A percentile compares a stretch with the other conserved stretches of the same genome.
These are phyloP conservation scores for Inga leiocalycina DNA, from an alignment of 306 rosid species.

Conservation along the genomic window DNA sequence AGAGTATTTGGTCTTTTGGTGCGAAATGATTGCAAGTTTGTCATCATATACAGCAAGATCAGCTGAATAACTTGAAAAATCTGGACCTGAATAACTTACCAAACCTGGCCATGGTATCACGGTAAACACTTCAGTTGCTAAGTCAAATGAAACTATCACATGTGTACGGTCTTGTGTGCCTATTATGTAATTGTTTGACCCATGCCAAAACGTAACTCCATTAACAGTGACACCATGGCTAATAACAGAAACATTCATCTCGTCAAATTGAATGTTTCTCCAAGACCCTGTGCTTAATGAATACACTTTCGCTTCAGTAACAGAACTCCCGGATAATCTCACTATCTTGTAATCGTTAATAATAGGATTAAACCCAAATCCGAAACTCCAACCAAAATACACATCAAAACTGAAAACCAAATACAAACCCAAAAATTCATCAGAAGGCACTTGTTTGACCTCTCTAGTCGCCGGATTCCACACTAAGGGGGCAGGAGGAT, in stretches of 20 bases:
- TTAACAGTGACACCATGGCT: not conserved
- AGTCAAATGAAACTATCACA: not conserved
- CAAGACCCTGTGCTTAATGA: not conserved
- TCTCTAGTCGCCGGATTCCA: not conserved
- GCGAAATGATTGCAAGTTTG: not conserved
- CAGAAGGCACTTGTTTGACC: not conserved
- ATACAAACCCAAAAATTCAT: not conserved
- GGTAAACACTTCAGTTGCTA: not conserved
- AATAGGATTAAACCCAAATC: not conserved
- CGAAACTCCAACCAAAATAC: not conserved
- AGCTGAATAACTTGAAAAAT: not conserved
- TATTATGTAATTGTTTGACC: not conserved
- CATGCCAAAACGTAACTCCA: not conserved
- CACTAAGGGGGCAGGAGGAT: not conserved
- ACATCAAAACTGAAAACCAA: fast-evolving
- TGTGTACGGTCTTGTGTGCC: no score
- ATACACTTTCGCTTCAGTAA: not conserved
- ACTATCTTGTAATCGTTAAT: not conserved
- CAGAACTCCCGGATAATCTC: no score
- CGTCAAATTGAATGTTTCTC: not conserved
- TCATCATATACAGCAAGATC: not conserved
- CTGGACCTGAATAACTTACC: not conserved
- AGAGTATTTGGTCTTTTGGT: not conserved
- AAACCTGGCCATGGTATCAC: not conserved
- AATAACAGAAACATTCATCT: no score